Conservation (phyloP, 1,284 basidiomycete species). For the Violaceomyces palustris region DNA sequence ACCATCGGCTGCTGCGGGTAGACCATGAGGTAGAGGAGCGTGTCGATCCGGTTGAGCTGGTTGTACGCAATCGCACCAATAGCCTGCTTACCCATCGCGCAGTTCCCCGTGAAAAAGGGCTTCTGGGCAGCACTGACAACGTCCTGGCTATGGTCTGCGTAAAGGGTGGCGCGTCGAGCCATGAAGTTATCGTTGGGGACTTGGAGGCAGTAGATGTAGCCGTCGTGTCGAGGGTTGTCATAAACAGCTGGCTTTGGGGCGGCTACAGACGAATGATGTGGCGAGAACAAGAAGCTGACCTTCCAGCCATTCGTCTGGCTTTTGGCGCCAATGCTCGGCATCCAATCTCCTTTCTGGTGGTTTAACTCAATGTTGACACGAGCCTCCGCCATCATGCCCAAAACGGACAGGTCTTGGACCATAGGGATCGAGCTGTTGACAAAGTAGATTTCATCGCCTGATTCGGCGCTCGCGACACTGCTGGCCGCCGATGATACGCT, state of each 20-base stretch:
- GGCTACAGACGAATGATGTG: too few species aligned
- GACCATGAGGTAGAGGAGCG: slow-evolving; percentile 94
- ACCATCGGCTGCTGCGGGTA: slow-evolving; percentile 99
- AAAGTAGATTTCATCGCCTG: too few species aligned
- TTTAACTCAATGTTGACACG: not conserved
- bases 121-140: not conserved
- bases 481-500: too few species aligned
- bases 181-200: slow-evolving; percentile 6
- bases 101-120: slow-evolving; percentile 59
- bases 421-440: slow-evolving; percentile 1
- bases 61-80: slow-evolving; percentile 99
- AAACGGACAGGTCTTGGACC: slow-evolving; percentile 2
- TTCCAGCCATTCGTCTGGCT: too few species aligned
- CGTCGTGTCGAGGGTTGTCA: slow-evolving; percentile 6
- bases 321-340: not conserved
- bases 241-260: slow-evolving; percentile 1
- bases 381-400: slow-evolving; percentile 3
- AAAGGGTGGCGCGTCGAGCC: slow-evolving; percentile 7
- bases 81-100: slow-evolving; percentile 99
- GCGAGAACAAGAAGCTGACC: too few species aligned
- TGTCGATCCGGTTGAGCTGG: slow-evolving; percentile 96
- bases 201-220: slow-evolving; percentile 8
- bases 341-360: not conserved
- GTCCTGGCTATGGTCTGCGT: slow-evolving; percentile 90
- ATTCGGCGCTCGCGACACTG: too few species aligned